Evolutionary conservation across 768 basidiomycete species (phyloP).

Genomic region (Rhodosporidiobolus sp.): DNA sequence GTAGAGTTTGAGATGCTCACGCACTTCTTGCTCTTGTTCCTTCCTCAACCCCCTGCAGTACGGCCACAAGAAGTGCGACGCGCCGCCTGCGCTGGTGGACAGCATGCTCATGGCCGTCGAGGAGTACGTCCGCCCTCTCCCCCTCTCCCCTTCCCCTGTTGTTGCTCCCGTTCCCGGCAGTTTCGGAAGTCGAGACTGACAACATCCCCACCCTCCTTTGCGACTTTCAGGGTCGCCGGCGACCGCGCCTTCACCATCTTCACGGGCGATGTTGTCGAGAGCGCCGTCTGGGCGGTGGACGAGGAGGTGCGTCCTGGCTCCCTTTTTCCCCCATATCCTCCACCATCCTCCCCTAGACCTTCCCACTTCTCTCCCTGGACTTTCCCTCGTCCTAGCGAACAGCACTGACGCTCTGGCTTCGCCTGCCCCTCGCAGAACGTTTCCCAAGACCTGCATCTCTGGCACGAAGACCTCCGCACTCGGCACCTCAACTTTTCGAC

Average conservation of each 20-base stretch:
- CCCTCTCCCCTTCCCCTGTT: neutral
- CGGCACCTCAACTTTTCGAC: neutral
- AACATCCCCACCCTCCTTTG: too few relatives aligned
- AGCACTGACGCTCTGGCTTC: too few relatives aligned
- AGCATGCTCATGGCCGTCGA: conserved; percentile 57
- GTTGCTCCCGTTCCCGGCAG: neutral
- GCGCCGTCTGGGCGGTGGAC: conserved; percentile 31
- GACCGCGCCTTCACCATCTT: conserved; percentile 56
- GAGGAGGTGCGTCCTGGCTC: conserved; percentile 11
- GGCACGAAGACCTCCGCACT: conserved; percentile 16
- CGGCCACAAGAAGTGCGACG: conserved; percentile 54
- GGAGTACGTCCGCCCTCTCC: neutral
- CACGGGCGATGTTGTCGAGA: conserved; percentile 64
- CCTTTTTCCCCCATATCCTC: neutral
- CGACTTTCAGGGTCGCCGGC: conserved; percentile 31
- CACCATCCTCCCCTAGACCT: too few relatives aligned
- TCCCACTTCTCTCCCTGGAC: too few relatives aligned
- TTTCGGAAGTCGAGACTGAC: too few relatives aligned
- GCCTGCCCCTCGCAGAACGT: conserved; percentile 32
- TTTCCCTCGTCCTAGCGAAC: too few relatives aligned
- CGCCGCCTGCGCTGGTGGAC: conserved; percentile 55
- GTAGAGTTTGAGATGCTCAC: neutral
- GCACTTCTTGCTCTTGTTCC: neutral
- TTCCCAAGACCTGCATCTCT: conserved; percentile 7
- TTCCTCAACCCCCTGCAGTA: conserved; percentile 1